phyloP scores from a whole-genome alignment of 2,329 filamentous ascomycete genomes.

The Chrysoporthe austroafricana region DNA sequence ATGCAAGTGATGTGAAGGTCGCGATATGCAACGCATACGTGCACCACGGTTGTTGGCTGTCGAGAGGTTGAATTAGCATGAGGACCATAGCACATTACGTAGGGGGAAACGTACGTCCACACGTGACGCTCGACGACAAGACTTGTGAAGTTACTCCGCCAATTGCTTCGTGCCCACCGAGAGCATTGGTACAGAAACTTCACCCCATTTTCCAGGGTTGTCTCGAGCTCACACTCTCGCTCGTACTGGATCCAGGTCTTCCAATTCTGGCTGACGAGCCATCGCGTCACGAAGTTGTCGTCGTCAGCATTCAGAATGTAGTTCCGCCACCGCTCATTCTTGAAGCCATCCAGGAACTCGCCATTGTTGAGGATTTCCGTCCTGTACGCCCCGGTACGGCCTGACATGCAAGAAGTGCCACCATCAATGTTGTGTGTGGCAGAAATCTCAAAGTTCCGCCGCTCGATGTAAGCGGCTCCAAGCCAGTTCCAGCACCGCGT shows the following conservation, averaged over 20 bases:
- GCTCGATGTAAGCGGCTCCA: constrained; percentile 87
- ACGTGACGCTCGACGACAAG: constrained; percentile 82
- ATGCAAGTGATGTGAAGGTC: constrained; percentile 86
- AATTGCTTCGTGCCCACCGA: constrained; percentile 95
- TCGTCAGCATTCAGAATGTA: constrained; percentile 95
- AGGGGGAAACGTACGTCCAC: constrained; percentile 72
- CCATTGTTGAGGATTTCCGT: constrained; percentile 85
- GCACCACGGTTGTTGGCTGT: constrained; percentile 88
- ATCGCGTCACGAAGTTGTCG: constrained; percentile 97
- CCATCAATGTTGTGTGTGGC: constrained; percentile 94
- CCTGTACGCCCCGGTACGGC: constrained; percentile 89
- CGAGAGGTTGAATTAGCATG: constrained; percentile 25
- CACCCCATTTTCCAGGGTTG: constrained; percentile 84
- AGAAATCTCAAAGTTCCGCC: constrained; percentile 95
- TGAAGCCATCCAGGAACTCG: constrained; percentile 86
- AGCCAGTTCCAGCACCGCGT: constrained; percentile 83
- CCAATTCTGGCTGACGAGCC: constrained; percentile 90
- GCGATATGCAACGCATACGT: constrained; percentile 92
- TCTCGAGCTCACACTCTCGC: constrained; percentile 86
- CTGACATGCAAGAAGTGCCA: constrained; percentile 95
- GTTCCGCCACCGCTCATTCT: constrained; percentile 85
- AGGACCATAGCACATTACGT: constrained; percentile 10
- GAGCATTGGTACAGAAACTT: constrained; percentile 94
- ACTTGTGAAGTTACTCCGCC: constrained; percentile 94
- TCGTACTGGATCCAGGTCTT: constrained; percentile 97